Conservation (phyloP, 352 stramenopile genomes). For the Globisporangium abappressorium region DNA sequence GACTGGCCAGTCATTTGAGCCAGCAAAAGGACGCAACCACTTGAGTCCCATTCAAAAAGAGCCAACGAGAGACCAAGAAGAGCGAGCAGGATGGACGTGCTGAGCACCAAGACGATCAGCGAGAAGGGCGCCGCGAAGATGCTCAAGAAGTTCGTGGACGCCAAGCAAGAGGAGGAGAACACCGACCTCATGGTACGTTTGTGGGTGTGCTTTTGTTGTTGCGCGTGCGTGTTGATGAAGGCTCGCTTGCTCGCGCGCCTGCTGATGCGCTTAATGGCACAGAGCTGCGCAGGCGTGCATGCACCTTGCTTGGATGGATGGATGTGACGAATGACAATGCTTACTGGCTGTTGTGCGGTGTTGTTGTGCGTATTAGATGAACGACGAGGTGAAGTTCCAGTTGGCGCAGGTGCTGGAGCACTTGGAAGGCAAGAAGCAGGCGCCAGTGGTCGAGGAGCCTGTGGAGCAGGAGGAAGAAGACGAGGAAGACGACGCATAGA, state of each 20-base stretch:
- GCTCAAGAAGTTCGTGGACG: conserved; percentile 73
- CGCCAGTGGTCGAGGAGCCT: conserved; percentile 1
- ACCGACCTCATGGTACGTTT: conserved; percentile 60
- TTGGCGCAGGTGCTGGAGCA: conserved; percentile 70
- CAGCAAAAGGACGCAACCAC: background rate
- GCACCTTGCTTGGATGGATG: background rate
- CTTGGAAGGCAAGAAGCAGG: conserved; percentile 46
- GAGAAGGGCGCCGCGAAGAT: conserved; percentile 67
- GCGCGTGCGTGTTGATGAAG: conserved; percentile 12
- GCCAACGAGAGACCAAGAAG: background rate
- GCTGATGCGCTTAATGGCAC: background rate
- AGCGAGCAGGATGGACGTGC: conserved; percentile 51
- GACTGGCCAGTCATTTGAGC: conserved; percentile 12
- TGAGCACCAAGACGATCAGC: conserved; percentile 56
- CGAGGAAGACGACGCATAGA: conserved; percentile 13
- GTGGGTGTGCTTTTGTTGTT: background rate
- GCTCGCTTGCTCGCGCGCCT: background rate
- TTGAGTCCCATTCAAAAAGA: background rate
- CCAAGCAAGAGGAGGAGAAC: conserved; percentile 64
- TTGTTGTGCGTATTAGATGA: conserved; percentile 41
- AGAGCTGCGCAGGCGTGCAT: background rate
- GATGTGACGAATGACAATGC: background rate
- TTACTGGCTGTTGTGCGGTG: background rate
- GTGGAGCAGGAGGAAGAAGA: conserved; percentile 8
- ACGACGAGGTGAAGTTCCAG: conserved; percentile 74